Conservation (phyloP, 2,329 filamentous ascomycete genomes). For the Lachnellula subtilissima region DNA sequence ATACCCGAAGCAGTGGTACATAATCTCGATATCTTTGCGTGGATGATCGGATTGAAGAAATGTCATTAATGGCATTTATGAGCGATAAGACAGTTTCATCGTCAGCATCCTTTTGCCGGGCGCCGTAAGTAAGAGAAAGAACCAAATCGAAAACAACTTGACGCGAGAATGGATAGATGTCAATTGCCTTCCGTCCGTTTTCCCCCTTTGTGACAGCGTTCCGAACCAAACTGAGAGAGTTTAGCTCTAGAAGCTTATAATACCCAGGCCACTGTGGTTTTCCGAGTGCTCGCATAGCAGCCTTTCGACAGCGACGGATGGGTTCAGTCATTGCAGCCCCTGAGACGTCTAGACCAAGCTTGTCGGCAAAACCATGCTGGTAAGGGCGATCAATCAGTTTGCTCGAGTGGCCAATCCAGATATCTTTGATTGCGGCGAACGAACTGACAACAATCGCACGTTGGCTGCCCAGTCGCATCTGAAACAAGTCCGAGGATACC, state of each 20-base stretch:
- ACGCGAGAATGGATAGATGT: constrained; percentile 20
- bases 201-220: constrained; percentile 3
- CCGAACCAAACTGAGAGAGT: constrained; percentile 7
- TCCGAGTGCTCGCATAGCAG: constrained; percentile 20
- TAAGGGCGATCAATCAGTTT: constrained; percentile 20
- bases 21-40: constrained; percentile 22
- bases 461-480: constrained; percentile 21
- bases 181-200: constrained; percentile 14
- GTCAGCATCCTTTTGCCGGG: constrained; percentile 21
- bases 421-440: constrained; percentile 18
- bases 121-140: constrained; percentile 23
- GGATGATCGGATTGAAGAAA: constrained; percentile 22
- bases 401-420: constrained; percentile 19
- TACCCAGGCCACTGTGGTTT: constrained; percentile 24
- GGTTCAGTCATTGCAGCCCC: constrained; percentile 23
- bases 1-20: constrained; percentile 13
- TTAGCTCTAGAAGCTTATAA: constrained; percentile 22
- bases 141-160: constrained; percentile 24
- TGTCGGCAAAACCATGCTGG: constrained; percentile 24
- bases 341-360: constrained; percentile 21
- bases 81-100: constrained; percentile 20
- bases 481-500: constrained; percentile 14
- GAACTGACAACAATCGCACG: constrained; percentile 18
- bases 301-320: constrained; percentile 21
- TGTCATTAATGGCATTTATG: constrained; percentile 21